These are phyloP conservation scores for Phytophthora podocarpi DNA, from an alignment of 352 stramenopile species.

Conservation along the genomic window DNA sequence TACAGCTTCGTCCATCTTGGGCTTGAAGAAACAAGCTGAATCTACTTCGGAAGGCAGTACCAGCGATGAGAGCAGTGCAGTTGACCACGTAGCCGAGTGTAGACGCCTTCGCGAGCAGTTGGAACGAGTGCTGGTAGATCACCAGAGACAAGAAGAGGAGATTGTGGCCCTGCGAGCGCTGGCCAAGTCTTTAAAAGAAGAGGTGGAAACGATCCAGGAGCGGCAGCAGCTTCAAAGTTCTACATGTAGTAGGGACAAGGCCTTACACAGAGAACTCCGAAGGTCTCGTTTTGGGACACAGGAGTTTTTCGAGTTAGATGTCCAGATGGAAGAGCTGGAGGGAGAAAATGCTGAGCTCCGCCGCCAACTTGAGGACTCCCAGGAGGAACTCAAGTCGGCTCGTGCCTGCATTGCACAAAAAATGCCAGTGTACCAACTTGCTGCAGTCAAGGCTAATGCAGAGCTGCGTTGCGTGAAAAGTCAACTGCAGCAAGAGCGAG, in stretches of 20 bases:
- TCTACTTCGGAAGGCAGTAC: not conserved
- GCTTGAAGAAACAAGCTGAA: slow-evolving; percentile 6
- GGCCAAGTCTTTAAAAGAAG: slow-evolving; percentile 55
- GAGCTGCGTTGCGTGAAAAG: slow-evolving; percentile 44
- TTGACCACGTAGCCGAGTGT: slow-evolving; percentile 39
- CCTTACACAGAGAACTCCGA: not conserved
- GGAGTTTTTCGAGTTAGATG: slow-evolving; percentile 59
- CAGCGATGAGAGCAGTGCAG: not conserved
- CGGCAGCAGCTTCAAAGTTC: slow-evolving; percentile 10
- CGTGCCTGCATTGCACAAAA: slow-evolving; percentile 25
- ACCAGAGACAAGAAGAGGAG: slow-evolving; percentile 63
- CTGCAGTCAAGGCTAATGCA: slow-evolving; percentile 43
- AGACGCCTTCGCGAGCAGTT: slow-evolving; percentile 52
- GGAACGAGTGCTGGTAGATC: slow-evolving; percentile 46
- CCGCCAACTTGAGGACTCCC: slow-evolving; percentile 21
- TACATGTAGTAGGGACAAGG: not conserved
- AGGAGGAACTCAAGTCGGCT: slow-evolving; percentile 13
- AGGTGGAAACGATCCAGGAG: slow-evolving; percentile 54
- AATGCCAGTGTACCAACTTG: slow-evolving; percentile 35
- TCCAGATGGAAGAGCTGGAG: slow-evolving; percentile 49
- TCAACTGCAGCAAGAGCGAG: slow-evolving; percentile 43
- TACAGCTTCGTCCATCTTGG: slow-evolving; percentile 10
- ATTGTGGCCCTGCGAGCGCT: slow-evolving; percentile 62
- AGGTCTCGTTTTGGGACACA: slow-evolving; percentile 13
- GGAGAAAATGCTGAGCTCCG: slow-evolving; percentile 43